Evolutionary conservation across 1,284 basidiomycete genomes (phyloP).

Genomic region (Microbotryum violaceum): DNA sequence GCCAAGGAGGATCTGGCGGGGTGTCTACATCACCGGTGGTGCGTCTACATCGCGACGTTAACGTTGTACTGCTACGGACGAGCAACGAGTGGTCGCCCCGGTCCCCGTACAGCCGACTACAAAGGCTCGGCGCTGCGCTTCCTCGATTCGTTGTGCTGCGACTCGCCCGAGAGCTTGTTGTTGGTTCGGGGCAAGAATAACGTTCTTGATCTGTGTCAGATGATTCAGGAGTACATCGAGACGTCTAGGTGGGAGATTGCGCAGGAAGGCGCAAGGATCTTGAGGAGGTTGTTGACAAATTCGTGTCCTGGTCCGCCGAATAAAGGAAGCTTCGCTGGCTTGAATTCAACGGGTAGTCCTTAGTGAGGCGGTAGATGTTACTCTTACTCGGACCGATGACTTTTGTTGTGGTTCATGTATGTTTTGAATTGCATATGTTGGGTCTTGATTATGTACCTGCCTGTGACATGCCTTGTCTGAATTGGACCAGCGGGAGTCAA

Average conservation of each 20-base stretch:
- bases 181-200: conserved; percentile 23
- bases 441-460: too few relatives aligned
- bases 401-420: too few relatives aligned
- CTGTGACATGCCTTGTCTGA: too few relatives aligned
- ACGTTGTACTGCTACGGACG: conserved; percentile 28
- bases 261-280: not conserved
- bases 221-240: conserved; percentile 27
- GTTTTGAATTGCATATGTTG: too few relatives aligned
- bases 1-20: conserved; percentile 29
- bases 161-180: conserved; percentile 28
- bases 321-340: too few relatives aligned
- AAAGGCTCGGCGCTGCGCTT: conserved; percentile 22
- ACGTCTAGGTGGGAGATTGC: conserved; percentile 29
- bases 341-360: too few relatives aligned
- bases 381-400: too few relatives aligned
- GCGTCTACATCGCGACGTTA: conserved; percentile 28
- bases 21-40: conserved; percentile 30
- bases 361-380: too few relatives aligned
- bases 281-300: not conserved
- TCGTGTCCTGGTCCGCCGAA: too few relatives aligned
- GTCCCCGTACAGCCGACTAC: conserved; percentile 9
- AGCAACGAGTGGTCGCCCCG: conserved; percentile 23
- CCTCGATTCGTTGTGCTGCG: conserved; percentile 29
- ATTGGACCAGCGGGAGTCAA: too few relatives aligned
- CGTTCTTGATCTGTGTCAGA: conserved; percentile 24